Evolutionary conservation across 371 early-diverging fungal genomes (phyloP).

Genomic region (Rhizopus sp.): DNA sequence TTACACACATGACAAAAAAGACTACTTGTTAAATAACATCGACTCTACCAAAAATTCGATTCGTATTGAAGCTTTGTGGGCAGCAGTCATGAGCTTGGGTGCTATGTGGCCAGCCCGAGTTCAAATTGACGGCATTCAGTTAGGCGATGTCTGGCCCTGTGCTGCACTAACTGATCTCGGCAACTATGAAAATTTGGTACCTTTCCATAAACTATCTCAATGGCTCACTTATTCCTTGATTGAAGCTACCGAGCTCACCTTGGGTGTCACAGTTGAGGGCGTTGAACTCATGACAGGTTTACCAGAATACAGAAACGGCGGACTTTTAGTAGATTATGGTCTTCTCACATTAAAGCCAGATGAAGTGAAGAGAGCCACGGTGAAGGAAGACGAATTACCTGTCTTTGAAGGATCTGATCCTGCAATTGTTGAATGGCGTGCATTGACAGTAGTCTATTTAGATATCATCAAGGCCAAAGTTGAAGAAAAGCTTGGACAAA

Average conservation of each 20-base stretch:
- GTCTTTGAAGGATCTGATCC: slow-evolving; percentile 79
- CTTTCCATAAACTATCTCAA: slow-evolving; percentile 93
- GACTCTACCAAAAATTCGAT: slow-evolving; percentile 17
- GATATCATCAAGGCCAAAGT: slow-evolving; percentile 68
- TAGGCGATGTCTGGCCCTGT: slow-evolving; percentile 95
- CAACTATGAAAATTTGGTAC: slow-evolving; percentile 55
- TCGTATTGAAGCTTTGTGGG: slow-evolving; percentile 61
- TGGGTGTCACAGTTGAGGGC: slow-evolving; percentile 60
- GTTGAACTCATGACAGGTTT: slow-evolving; percentile 81
- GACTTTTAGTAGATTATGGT: slow-evolving; percentile 49
- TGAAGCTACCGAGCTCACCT: slow-evolving; percentile 72
- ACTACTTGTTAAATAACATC: slow-evolving; percentile 44
- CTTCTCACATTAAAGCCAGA: slow-evolving; percentile 41
- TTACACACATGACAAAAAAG: slow-evolving; percentile 17
- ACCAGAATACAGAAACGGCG: slow-evolving; percentile 93
- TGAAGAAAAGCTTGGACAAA: slow-evolving; percentile 51
- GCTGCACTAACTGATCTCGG: slow-evolving; percentile 37
- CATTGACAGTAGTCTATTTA: slow-evolving; percentile 82
- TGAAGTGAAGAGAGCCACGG: slow-evolving; percentile 21
- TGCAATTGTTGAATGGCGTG: slow-evolving; percentile 91
- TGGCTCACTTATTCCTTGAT: slow-evolving; percentile 94
- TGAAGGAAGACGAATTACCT: slow-evolving; percentile 41
- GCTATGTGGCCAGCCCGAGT: slow-evolving; percentile 65
- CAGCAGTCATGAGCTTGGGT: slow-evolving; percentile 67
- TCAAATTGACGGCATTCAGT: slow-evolving; percentile 64